phyloP scores from a whole-genome alignment of 768 basidiomycete species.

The Tulasnella sp. region DNA sequence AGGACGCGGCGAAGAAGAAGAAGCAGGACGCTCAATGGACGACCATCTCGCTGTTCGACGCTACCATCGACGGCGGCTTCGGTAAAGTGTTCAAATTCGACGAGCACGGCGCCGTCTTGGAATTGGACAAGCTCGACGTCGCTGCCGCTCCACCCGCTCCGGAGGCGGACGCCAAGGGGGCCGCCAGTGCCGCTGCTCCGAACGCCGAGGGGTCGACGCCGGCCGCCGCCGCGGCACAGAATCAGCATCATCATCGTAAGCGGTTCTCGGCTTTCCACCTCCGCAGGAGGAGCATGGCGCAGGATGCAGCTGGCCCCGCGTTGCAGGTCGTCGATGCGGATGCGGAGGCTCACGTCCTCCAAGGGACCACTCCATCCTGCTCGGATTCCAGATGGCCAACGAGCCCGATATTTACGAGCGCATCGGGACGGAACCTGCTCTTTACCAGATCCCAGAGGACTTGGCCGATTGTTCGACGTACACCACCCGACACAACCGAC shows the following conservation, averaged over 20 bases:
- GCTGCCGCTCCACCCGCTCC: not conserved
- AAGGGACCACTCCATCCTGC: too few relatives aligned
- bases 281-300: slow-evolving; percentile 50
- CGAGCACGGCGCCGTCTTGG: slow-evolving; percentile 73
- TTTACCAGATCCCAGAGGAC: too few relatives aligned
- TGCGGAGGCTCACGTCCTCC: slow-evolving; percentile 24
- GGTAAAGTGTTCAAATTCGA: slow-evolving; percentile 59
- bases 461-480: too few relatives aligned
- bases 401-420: too few relatives aligned
- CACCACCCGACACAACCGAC: too few relatives aligned
- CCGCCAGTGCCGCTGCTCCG: slow-evolving; percentile 14
- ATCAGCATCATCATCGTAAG: slow-evolving; percentile 38
- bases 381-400: too few relatives aligned
- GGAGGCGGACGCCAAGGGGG: slow-evolving; percentile 30
- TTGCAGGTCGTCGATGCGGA: slow-evolving; percentile 74
- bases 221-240: slow-evolving; percentile 27
- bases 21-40: not conserved
- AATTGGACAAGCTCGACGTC: slow-evolving; percentile 43
- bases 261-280: slow-evolving; percentile 68
- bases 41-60: slow-evolving; percentile 42
- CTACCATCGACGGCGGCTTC: slow-evolving; percentile 77
- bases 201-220: slow-evolving; percentile 22
- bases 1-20: slow-evolving; percentile 41
- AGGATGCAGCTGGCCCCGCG: slow-evolving; percentile 61
- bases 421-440: too few relatives aligned